Percentiles rank a stretch among this genome's conserved stretches.
Evolutionary conservation across 163 green algal genomes (phyloP).

Genomic region (Chlorella variabilis): DNA sequence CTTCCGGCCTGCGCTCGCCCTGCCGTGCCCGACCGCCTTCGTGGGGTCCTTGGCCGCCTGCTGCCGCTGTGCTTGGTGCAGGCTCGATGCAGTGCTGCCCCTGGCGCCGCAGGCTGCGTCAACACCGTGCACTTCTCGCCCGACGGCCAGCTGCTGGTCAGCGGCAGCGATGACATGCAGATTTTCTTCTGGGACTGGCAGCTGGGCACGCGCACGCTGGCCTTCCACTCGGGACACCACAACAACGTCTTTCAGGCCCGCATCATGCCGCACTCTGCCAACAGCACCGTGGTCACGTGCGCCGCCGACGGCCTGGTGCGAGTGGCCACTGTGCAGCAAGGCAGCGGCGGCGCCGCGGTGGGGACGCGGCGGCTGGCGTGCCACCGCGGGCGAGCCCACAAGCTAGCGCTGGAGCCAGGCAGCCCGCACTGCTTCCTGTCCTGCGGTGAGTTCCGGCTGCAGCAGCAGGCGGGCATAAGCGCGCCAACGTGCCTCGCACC

Average conservation of each 20-base stretch:
- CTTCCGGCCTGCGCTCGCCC: too few species aligned
- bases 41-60: too few species aligned
- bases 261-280: conserved; percentile 63
- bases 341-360: conserved; percentile 14
- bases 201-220: conserved; percentile 45
- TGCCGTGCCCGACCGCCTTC: too few species aligned
- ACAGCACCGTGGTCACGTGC: conserved; percentile 73
- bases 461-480: conserved; percentile 21
- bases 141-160: conserved; percentile 67
- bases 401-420: conserved; percentile 72
- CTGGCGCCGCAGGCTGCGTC: conserved; percentile 66
- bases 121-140: conserved; percentile 79
- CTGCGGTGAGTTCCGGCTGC: conserved; percentile 57
- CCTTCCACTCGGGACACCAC: conserved; percentile 55
- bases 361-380: conserved; percentile 47
- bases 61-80: too few species aligned
- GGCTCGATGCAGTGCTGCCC: background rate
- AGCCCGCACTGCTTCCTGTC: conserved; percentile 67
- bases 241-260: conserved; percentile 61
- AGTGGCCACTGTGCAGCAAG: conserved; percentile 59
- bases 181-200: conserved; percentile 80
- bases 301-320: conserved; percentile 83
- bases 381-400: conserved; percentile 75
- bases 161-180: conserved; percentile 72
- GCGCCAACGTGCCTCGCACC: too few species aligned